Evolutionary conservation across 2,329 filamentous ascomycete genomes (phyloP), one percentile per base, ranked within the genome.

Genomic region (Anthostomella pinea): DNA sequence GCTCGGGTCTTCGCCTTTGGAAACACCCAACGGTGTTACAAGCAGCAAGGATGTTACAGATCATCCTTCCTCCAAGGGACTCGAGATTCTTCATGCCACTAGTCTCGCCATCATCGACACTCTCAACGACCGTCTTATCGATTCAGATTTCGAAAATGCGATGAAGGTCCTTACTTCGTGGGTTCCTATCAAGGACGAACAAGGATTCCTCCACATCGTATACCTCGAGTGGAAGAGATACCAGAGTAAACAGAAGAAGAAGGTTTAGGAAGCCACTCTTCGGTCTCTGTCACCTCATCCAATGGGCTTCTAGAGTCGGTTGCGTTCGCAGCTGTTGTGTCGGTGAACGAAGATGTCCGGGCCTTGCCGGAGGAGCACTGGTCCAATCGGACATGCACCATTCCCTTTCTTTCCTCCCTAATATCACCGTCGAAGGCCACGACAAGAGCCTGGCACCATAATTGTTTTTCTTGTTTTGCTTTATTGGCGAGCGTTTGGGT

Each of bases 91-190:
- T 33, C 93, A 98, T 63, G 91, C 93, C 8, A 85, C 89, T 5
- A 86, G 85, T 44, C 86, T 90, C 3, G 91, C 93, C 2, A 73
- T 98, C 18, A 90, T 97, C 30, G 88, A 95, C 59, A 90, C 88
- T 13, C 86, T 93, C 49, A 76, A 87, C 23, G 87, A 95, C 45
- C 87, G 95, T 33, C 72, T 98, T 20, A 70, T 96, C 5, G 89
- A 94, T 54, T 88, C 87, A 13, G 93, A 98, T 60, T 98, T 97
- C 62, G 93, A 98, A 62, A 95, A 94, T 56, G 86, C 86, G 30
- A 98, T 98, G 93, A 97, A 96, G 68, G 85, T 90, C 6, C 71
- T 98, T 45, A 97, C 93, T 19, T 89, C 85, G 38, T 95, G 87
- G 81, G 84, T 97, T 28, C 89, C 91, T 14, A 84, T 98, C 60